Conservation (phyloP, 2,329 filamentous ascomycete species). For the Leptographium lundbergii region DNA sequence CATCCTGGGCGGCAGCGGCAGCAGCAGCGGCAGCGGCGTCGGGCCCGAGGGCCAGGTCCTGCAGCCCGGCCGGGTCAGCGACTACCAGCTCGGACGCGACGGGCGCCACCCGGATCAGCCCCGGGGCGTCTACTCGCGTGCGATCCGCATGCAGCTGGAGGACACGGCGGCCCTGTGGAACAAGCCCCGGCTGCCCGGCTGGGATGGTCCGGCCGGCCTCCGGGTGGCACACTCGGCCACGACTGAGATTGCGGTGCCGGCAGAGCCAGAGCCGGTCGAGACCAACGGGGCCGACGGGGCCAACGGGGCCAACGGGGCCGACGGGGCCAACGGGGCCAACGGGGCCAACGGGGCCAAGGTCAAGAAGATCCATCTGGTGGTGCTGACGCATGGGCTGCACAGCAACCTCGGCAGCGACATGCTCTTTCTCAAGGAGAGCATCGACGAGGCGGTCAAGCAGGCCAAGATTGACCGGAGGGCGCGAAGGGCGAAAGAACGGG, state of each 20-base stretch:
- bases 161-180: conserved; percentile 89
- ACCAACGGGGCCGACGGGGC: neutral
- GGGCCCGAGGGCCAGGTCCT: conserved; percentile 21
- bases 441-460: conserved; percentile 69
- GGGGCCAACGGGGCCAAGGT: conserved; percentile 7
- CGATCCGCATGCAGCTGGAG: conserved; percentile 66
- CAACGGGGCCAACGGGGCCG: neutral
- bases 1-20: conserved; percentile 25
- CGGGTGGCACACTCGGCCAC: neutral
- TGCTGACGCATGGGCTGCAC: conserved; percentile 88
- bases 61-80: conserved; percentile 60
- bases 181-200: conserved; percentile 54
- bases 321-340: neutral
- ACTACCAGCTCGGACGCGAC: conserved; percentile 57
- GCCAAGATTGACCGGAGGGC: conserved; percentile 56
- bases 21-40: neutral
- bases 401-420: conserved; percentile 94
- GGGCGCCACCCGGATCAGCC: conserved; percentile 48
- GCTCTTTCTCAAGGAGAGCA: conserved; percentile 94
- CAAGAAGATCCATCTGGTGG: conserved; percentile 78
- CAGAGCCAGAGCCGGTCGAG: neutral
- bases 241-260: neutral
- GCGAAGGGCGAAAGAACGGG: conserved; percentile 36
- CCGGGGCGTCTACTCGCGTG: conserved; percentile 73
- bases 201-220: conserved; percentile 16